Conservation (phyloP, 2,329 filamentous ascomycete species). For the Penicillium italicum region DNA sequence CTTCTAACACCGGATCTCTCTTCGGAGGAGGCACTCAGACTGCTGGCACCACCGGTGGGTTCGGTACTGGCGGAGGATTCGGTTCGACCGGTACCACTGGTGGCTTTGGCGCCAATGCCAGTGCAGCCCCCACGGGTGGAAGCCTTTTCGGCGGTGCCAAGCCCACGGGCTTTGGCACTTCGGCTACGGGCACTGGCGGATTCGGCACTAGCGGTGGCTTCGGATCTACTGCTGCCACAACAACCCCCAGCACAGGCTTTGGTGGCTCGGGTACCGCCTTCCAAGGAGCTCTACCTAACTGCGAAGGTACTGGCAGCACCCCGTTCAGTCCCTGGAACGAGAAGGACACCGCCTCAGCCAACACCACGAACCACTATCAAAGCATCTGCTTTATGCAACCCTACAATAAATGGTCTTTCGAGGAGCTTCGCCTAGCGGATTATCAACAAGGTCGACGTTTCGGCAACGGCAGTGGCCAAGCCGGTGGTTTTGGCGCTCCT, state of each 20-base stretch:
- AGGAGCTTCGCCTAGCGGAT: conserved; percentile 74
- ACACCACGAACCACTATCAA: conserved; percentile 45
- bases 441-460: conserved; percentile 82
- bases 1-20: conserved; percentile 29
- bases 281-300: conserved; percentile 37
- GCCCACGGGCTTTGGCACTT: conserved; percentile 20
- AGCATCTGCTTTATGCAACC: conserved; percentile 49
- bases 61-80: conserved; percentile 29
- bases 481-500: conserved; percentile 74
- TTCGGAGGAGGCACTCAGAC: conserved; percentile 31
- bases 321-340: conserved; percentile 46
- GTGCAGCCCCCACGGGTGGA: conserved; percentile 25
- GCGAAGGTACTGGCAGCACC: conserved; percentile 46
- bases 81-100: conserved; percentile 23
- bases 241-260: conserved; percentile 28
- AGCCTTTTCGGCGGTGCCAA: conserved; percentile 41
- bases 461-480: conserved; percentile 76
- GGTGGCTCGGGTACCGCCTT: conserved; percentile 44
- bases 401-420: conserved; percentile 81
- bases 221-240: conserved; percentile 16
- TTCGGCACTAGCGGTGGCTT: conserved; percentile 33
- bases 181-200: conserved; percentile 15
- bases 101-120: conserved; percentile 27
- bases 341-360: conserved; percentile 40
- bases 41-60: conserved; percentile 29